Evolutionary conservation across 2,329 filamentous ascomycete genomes (phyloP), one percentile per base, ranked within the genome.

Genomic region (Cryphonectria naterciae): DNA sequence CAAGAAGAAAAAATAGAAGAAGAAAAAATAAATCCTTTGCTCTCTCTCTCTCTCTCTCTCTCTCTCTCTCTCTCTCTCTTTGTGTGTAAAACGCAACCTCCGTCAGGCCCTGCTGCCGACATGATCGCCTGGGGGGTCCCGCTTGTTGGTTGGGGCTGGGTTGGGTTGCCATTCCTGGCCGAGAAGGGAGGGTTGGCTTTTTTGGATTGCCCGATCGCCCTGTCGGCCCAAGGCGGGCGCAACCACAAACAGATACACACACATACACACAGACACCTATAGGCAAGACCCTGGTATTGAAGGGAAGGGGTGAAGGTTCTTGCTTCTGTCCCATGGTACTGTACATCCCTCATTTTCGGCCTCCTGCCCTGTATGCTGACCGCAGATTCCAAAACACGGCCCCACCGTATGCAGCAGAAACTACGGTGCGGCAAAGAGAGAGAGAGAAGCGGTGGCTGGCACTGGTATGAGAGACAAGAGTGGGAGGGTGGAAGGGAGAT

Each of bases 361-460:
- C 61, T 39, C 37, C 25, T 39, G 25, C 37, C 32, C 63, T 52
- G 15, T 32, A 8, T 68, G 67, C 67, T 68, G 58, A 68, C 67
- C 43, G 67, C 68, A 69, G 52, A 54, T 62, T 66, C 22, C 63
- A 65, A 70, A 54, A 67, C 68, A 70, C 68, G 32, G 41, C 35
- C n/a, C 54, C 60, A 35, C 49, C 15, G 41, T 52, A 52, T 35
- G 28, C 41, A 66, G 15, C 22, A 49, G 22, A 4, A 35, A 37
- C 3, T 32, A 58, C 54, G 54, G 54, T 13, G 54, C 32, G 54
- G 54, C 25, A 32, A 58, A 35, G 54, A 58, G 52, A 56, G 28
- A 56, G 28, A 56, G 28, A 35, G 32, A 60, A 32, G 32, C 35
- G n/a, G 35, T 62, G 60, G 17, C 11, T 10, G 22, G 46, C 46